A percentile compares a stretch with the other conserved stretches of the same genome.
Evolutionary conservation across 129 eudicot genomes (phyloP).

Genomic region (Tagetes erecta): DNA sequence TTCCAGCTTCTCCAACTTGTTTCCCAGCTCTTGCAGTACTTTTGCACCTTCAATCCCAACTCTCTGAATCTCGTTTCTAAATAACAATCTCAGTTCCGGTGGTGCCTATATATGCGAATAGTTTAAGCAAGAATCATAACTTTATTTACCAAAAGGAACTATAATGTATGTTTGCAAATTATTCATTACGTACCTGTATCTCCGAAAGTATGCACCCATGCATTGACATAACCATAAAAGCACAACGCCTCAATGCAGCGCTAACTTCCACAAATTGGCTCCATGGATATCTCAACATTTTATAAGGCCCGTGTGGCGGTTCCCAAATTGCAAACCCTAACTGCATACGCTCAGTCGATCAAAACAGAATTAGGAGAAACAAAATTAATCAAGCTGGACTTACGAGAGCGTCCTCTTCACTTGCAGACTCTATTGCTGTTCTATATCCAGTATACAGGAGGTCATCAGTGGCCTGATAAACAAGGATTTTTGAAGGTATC

Average conservation of each 20-base stretch:
- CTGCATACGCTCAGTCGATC: slow-evolving; percentile 33
- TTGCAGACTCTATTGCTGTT: slow-evolving; percentile 72
- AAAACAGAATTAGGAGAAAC: not conserved
- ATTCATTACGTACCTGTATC: slow-evolving; percentile 53
- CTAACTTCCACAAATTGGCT: slow-evolving; percentile 65
- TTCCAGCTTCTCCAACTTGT: slow-evolving; percentile 75
- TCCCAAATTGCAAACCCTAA: slow-evolving; percentile 81
- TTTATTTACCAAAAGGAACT: too few relatives aligned
- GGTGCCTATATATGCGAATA: slow-evolving; percentile 50
- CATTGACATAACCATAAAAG: slow-evolving; percentile 92
- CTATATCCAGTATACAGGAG: slow-evolving; percentile 72
- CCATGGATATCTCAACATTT: slow-evolving; percentile 76
- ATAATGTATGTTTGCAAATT: too few relatives aligned
- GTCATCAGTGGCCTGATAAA: slow-evolving; percentile 81
- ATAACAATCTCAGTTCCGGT: slow-evolving; percentile 62
- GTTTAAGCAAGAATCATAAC: too few relatives aligned
- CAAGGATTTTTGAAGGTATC: slow-evolving; percentile 81
- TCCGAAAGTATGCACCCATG: slow-evolving; percentile 91
- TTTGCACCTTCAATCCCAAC: slow-evolving; percentile 83
- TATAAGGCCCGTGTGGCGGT: slow-evolving; percentile 94
- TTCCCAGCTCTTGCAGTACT: slow-evolving; percentile 64
- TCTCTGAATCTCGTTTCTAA: slow-evolving; percentile 59
- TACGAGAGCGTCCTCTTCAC: slow-evolving; percentile 91
- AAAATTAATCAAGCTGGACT: not conserved
- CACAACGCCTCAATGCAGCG: slow-evolving; percentile 86